Evolutionary conservation across 2,329 filamentous ascomycete genomes (phyloP).

Genomic region (Fusarium verrucosum): DNA sequence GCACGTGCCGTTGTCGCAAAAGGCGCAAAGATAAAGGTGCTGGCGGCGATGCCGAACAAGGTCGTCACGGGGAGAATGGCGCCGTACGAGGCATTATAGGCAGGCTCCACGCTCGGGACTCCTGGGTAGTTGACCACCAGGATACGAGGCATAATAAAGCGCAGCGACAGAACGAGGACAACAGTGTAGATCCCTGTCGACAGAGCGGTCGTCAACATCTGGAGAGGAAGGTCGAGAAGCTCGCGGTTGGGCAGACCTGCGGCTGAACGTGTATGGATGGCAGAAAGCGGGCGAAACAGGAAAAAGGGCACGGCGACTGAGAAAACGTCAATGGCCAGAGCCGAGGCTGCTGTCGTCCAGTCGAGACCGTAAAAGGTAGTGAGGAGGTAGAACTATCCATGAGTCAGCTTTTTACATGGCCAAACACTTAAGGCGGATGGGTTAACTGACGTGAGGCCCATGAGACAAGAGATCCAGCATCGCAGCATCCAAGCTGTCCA

Average conservation of each 20-base stretch:
- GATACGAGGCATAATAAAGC: slow-evolving; percentile 74
- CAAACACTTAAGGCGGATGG: neutral
- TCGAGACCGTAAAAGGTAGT: slow-evolving; percentile 79
- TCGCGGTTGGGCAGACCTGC: slow-evolving; percentile 66
- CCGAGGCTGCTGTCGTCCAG: slow-evolving; percentile 66
- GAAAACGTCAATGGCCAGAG: slow-evolving; percentile 73
- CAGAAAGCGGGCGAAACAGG: slow-evolving; percentile 74
- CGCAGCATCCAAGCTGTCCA: slow-evolving; percentile 76
- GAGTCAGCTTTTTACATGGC: slow-evolving; percentile 23
- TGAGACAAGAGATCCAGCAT: slow-evolving; percentile 75
- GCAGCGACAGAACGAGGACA: slow-evolving; percentile 74
- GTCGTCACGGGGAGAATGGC: slow-evolving; percentile 68
- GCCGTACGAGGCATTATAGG: slow-evolving; percentile 69
- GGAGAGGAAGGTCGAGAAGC: slow-evolving; percentile 71
- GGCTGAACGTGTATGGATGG: slow-evolving; percentile 66
- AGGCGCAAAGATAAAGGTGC: slow-evolving; percentile 80
- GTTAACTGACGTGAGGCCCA: slow-evolving; percentile 70
- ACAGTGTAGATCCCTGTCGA: slow-evolving; percentile 78
- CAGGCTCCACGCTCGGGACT: slow-evolving; percentile 73
- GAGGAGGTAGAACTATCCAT: slow-evolving; percentile 74
- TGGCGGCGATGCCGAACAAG: slow-evolving; percentile 73
- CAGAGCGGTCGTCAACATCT: slow-evolving; percentile 72
- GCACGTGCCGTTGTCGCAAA: slow-evolving; percentile 64
- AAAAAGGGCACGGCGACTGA: slow-evolving; percentile 78
- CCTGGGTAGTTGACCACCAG: slow-evolving; percentile 80